Evolutionary conservation across 805 yeast genomes (phyloP).

Genomic region (Ogataea neopini): DNA sequence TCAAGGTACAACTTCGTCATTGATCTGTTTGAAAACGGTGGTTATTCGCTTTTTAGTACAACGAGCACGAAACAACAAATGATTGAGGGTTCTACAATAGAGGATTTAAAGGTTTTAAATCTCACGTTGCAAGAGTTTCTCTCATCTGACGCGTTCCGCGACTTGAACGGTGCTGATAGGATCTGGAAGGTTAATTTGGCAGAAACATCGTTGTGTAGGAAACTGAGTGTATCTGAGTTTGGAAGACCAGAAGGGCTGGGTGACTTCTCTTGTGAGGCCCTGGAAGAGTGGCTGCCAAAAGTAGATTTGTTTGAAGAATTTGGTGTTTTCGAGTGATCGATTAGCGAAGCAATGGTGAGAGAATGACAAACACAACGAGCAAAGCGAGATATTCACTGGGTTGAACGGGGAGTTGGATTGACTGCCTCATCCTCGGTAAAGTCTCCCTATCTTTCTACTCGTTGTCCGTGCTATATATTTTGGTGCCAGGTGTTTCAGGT

Average conservation of each 20-base stretch:
- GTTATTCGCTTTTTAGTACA: constrained; percentile 18
- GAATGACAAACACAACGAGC: neutral
- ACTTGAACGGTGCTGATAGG: neutral
- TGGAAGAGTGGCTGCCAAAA: constrained; percentile 22
- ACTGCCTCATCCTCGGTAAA: too few species aligned
- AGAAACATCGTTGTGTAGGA: neutral
- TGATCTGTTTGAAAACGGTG: constrained; percentile 20
- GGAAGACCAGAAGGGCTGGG: constrained; percentile 7
- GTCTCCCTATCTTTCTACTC: too few species aligned
- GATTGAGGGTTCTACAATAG: constrained; percentile 6
- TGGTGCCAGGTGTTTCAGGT: neutral
- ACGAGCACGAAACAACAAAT: constrained; percentile 7
- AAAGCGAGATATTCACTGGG: neutral
- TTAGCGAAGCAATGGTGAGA: too few species aligned
- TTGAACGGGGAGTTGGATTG: too few species aligned
- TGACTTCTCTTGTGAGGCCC: constrained; percentile 9
- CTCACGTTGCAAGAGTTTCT: constrained; percentile 6
- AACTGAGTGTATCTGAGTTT: neutral
- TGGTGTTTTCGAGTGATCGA: too few species aligned
- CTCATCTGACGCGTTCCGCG: neutral
- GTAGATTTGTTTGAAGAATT: constrained; percentile 17
- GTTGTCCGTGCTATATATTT: neutral
- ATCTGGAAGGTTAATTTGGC: constrained; percentile 8
- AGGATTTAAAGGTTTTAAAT: constrained; percentile 3
- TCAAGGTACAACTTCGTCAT: constrained; percentile 13